Evolutionary conservation across 148 eudicot genomes (phyloP), one percentile per base, ranked within the genome.

Genomic region (Pouteria glomerata): DNA sequence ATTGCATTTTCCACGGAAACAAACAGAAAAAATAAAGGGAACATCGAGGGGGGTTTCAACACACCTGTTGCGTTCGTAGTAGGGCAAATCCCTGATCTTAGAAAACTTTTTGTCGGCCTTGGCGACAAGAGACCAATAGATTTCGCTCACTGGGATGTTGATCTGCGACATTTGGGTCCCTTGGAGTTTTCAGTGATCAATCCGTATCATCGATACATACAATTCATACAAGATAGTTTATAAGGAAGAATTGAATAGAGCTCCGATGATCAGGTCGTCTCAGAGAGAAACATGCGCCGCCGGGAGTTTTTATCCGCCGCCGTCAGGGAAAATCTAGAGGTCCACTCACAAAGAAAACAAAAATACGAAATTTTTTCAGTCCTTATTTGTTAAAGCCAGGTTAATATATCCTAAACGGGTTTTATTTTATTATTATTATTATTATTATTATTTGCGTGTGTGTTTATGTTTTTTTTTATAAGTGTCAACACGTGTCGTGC

Each of bases 101-200:
- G 97, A 84, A 76, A 92, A 92, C 67, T 92, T 92, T 71, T 85
- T 92, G 72, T 89, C 96, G 72, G 97, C 97, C 77, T 89, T 92
- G 55, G 83, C 88, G 31, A 89, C 95, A 34, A 89, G 86, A 68
- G 89, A 73, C 90, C 95, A 88, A 5, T 92, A 92, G 26, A 78
- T 76, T 78, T 92, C 97, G 57, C 81, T 86, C 74, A 88, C 80
- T 13, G 96, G 90, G 73, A 89, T 83, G 50, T 72, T 83, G 73
- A 72, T 85, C 53, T 78, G 84, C 52, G 84, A 79, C 87, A 83
- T 83, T 74, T 79, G 61, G 27, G 18, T 12, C 7, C 44, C 44
- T 39, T 39, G 7, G 44, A 39, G 5, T 10, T 10, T 42, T 21
- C 33, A 41, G 7, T 33, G 8, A 11, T 27, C 57, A 23, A 8